Base-by-base conservation (phyloP, 345 rosid genomes). In the Lepidium africanum region DNA sequence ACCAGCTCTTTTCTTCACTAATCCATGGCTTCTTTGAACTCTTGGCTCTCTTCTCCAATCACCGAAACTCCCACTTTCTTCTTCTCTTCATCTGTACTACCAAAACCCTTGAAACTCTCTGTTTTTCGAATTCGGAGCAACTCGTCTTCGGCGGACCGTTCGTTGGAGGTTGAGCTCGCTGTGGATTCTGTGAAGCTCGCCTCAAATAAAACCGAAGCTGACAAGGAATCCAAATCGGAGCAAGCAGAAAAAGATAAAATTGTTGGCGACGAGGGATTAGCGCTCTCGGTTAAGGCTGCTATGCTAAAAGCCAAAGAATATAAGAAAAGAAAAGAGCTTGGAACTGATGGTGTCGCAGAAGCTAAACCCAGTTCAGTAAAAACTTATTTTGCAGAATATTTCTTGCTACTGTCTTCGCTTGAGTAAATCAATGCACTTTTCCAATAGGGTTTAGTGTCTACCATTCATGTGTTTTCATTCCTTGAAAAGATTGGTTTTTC, bases 151-250 rank as follows among this genome's bases (percentile, higher is more conserved):
- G 49, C 73, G 5, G 74, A 68, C 10, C 8, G 64, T 3, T 47
- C 77, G 9, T 57, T 76, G 21, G 80, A 70, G 42, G 65, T 63
- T 30, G 67, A 69, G 25, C 63, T 80, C 43, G 69, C 75, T 7
- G 77, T 75, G 0, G 94, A 84, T 70, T 86, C 85, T 5, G 83
- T 85, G 4, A 87, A 83, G 72, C 85, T 87, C n/a, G 90, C 98
- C 4, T 82, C 83, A 59, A 84, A 82, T 78, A 89, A 76, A 78
- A 91, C 88, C 0, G 78, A 77, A 77, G 83, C 84, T 1, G 87
- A 85, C 51, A 83, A 67, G 80, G 79, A 81, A 61, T 52, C 65
- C 2, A 71, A 71, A 52, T 10, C 51, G 1, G 72, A 73, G 67
- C 66, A 21, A 48, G 16, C n/a, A 19, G 39, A 9, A 15, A 10